phyloP scores from a whole-genome alignment of 2,329 filamentous ascomycete genomes.

The Apiospora hydei region DNA sequence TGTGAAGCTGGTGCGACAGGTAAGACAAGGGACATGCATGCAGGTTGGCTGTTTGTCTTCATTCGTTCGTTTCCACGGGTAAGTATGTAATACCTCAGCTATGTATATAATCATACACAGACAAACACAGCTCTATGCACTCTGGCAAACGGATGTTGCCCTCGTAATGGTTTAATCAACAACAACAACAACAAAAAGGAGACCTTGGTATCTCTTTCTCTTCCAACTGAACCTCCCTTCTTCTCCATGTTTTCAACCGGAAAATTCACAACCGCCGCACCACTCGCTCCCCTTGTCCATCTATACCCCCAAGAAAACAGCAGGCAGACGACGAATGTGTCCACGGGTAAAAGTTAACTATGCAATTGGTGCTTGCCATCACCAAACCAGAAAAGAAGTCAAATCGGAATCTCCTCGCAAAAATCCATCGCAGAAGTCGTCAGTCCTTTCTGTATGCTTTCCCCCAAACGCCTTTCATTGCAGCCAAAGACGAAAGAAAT shows the following conservation, averaged over 20 bases:
- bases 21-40: neutral
- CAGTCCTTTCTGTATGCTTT: neutral
- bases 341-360: neutral
- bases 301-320: neutral
- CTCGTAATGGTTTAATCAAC: neutral
- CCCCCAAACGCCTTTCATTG: constrained; percentile 13
- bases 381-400: constrained; percentile 6
- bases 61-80: neutral
- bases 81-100: neutral
- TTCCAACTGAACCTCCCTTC: neutral
- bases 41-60: neutral
- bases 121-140: constrained; percentile 12
- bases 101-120: constrained; percentile 9
- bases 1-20: neutral
- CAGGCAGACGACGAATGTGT: neutral
- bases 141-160: neutral
- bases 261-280: neutral
- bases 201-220: constrained; percentile 5
- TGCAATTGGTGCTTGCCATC: constrained; percentile 13
- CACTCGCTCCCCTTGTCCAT: neutral
- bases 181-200: neutral
- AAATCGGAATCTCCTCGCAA: neutral
- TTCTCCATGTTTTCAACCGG: neutral
- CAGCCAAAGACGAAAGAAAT: neutral
- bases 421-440: constrained; percentile 8